These are phyloP conservation scores for Diaporthe nobilis DNA, from an alignment of 2,329 filamentous ascomycete genomes.

Conservation along the genomic window DNA sequence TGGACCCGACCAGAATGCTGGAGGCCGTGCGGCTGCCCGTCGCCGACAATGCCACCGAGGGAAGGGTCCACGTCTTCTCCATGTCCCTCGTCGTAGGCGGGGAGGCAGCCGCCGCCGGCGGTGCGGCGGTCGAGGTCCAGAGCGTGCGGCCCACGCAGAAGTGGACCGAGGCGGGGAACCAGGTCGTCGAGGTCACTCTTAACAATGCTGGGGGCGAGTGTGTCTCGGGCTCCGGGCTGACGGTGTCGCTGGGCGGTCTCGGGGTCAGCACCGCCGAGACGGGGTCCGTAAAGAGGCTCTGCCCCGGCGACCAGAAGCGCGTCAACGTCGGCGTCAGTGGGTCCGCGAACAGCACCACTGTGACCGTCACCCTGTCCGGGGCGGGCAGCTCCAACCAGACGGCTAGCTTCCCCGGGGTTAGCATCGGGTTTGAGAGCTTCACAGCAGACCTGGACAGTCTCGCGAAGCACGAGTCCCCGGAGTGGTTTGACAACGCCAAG, in stretches of 20 bases:
- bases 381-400: slow-evolving; percentile 41
- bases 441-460: slow-evolving; percentile 53
- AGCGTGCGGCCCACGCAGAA: slow-evolving; percentile 60
- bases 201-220: slow-evolving; percentile 56
- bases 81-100: slow-evolving; percentile 52
- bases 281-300: slow-evolving; percentile 55
- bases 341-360: slow-evolving; percentile 45
- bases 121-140: slow-evolving; percentile 51
- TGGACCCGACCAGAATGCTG: slow-evolving; percentile 56
- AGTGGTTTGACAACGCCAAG: slow-evolving; percentile 42
- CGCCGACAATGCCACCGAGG: slow-evolving; percentile 52
- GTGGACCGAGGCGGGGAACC: slow-evolving; percentile 52
- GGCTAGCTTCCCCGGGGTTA: slow-evolving; percentile 44
- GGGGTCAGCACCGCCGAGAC: slow-evolving; percentile 61
- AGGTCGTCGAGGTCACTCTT: slow-evolving; percentile 58
- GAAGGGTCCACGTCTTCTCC: slow-evolving; percentile 59
- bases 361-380: slow-evolving; percentile 45
- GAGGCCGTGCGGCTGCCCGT: slow-evolving; percentile 57
- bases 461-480: slow-evolving; percentile 49
- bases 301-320: slow-evolving; percentile 60
- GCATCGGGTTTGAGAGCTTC: slow-evolving; percentile 55
- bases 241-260: slow-evolving; percentile 49
- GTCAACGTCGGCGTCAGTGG: slow-evolving; percentile 53
- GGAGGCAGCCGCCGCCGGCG: not conserved
- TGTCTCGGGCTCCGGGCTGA: slow-evolving; percentile 50